Evolutionary conservation across 805 yeast genomes (phyloP), one percentile per base, ranked within the genome.

Genomic region (Yarrowia hollandica): DNA sequence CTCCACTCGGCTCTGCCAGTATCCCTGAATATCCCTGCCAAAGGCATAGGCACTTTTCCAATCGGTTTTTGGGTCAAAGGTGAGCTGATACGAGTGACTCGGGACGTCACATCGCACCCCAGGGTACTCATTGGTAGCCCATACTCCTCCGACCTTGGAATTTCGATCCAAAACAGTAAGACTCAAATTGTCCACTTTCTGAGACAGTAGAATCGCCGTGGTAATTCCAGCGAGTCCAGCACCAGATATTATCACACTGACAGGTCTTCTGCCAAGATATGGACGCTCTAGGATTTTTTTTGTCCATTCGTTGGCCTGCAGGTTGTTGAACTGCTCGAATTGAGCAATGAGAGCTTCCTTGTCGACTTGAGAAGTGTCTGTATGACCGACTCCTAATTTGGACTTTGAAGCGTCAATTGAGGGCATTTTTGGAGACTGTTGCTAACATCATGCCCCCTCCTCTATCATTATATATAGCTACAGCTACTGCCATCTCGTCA

Each of bases 191-290:
- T 59, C 62, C 10, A 67, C 59, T 39, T 65, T 64, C 14, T 60
- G 33, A 6, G 65, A 67, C 23, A 67, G 52, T 3, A 64, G 55
- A 21, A 61, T 60, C 3, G 64, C 69, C 4, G 67, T 58, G 14
- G 64, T 46, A 33, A 68, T 65, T 14, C 71, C 71, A 9, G 69
- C 60, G 12, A 65, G 38, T 12, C 71, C 72, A 1, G 71, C 71
- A n/a, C 71, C 71, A 18, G 68, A 62, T n/a, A 63, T 55, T 21
- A 60, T 63, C 25, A 66, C 66, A 18, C 58, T 56, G 26, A 64
- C 42, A 1, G 64, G 56, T 12, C 55, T 33, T 48, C 55, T 8
- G 4, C 55, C 55, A 14, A 48, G 39, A 31, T 48, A 48, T 1
- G 37, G 39, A 0, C 55, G 30, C 3, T 15, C n/a, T 15, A 48